A percentile compares a stretch with the other conserved stretches of the same genome.
These are phyloP conservation scores for Cryptococcus deneoformans DNA, from an alignment of 1,284 basidiomycete species.

Conservation along the genomic window DNA sequence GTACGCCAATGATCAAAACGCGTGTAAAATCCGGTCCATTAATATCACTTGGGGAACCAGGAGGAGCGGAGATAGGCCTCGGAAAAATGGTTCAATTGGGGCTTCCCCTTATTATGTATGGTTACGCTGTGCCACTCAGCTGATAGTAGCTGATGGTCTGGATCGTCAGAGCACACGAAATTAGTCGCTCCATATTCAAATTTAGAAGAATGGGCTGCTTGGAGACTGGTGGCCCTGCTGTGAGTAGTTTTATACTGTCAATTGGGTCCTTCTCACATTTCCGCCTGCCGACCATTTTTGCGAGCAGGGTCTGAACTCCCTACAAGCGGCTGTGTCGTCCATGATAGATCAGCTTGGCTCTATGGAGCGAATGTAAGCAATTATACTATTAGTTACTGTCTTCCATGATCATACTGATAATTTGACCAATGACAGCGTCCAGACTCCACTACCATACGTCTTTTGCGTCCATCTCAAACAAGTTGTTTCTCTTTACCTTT, in stretches of 20 bases:
- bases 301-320: conserved; percentile 64
- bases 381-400: background rate
- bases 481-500: conserved; percentile 83
- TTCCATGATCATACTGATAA: background rate
- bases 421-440: conserved; percentile 1
- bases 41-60: conserved; percentile 21
- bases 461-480: conserved; percentile 84
- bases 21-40: conserved; percentile 39
- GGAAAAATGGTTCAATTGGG: conserved; percentile 40
- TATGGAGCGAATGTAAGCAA: conserved; percentile 68
- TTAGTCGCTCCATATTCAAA: conserved; percentile 63
- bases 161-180: conserved; percentile 68
- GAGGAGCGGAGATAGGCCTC: conserved; percentile 24
- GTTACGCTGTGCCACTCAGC: background rate
- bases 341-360: conserved; percentile 79
- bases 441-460: conserved; percentile 46
- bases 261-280: background rate
- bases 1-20: conserved; percentile 45
- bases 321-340: conserved; percentile 62
- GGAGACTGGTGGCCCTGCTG: conserved; percentile 82
- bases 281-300: background rate
- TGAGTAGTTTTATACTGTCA: conserved; percentile 37
- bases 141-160: conserved; percentile 32
- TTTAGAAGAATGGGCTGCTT: conserved; percentile 74
- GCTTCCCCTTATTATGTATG: conserved; percentile 39